Evolutionary conservation across 164 flowering plant genomes (phyloP).

Genomic region (Echeveria elegans): DNA sequence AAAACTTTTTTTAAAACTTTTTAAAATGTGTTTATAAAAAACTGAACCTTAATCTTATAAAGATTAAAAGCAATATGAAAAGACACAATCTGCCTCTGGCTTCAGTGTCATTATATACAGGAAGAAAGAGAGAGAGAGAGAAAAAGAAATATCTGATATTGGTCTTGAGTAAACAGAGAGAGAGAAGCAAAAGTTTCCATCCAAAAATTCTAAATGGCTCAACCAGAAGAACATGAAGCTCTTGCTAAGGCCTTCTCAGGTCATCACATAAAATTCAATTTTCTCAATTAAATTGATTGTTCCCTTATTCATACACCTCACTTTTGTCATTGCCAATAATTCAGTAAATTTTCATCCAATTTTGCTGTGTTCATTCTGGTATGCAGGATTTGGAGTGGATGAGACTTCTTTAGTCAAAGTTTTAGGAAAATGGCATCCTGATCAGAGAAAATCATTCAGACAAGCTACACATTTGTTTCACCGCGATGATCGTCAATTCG

Average conservation of each 20-base stretch:
- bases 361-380: not conserved
- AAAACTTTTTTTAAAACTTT: too few relatives aligned
- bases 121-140: not conserved
- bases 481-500: conserved; percentile 49
- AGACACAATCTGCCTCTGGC: too few relatives aligned
- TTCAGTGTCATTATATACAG: too few relatives aligned
- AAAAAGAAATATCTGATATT: not conserved
- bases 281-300: too few relatives aligned
- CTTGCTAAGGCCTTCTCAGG: conserved; percentile 60
- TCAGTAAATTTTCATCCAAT: not conserved
- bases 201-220: conserved; percentile 10
- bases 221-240: conserved; percentile 24
- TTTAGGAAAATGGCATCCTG: conserved; percentile 50
- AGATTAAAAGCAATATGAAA: too few relatives aligned
- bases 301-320: not conserved
- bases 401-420: conserved; percentile 46
- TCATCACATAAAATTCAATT: conserved; percentile 12
- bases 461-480: conserved; percentile 34
- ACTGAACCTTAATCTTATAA: too few relatives aligned
- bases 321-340: not conserved
- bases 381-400: conserved; percentile 69
- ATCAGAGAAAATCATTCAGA: conserved; percentile 42
- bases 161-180: not conserved
- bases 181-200: not conserved
- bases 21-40: too few relatives aligned